Percentiles rank a stretch among this genome's conserved stretches.
These are phyloP conservation scores for Spiraea crenata DNA, from an alignment of 331 rosid species.

Conservation along the genomic window DNA sequence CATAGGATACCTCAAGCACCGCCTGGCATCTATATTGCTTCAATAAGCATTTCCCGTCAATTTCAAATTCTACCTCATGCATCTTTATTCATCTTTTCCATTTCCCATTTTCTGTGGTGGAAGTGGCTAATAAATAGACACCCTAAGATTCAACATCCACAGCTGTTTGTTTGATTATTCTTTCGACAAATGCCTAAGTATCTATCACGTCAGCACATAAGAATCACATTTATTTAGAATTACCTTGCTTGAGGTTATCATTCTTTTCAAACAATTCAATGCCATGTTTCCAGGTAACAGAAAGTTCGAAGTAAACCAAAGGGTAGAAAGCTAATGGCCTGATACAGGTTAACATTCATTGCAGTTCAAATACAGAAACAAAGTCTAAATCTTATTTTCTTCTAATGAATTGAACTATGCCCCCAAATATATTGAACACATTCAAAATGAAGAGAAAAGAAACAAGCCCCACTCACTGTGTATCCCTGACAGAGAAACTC, in stretches of 20 bases:
- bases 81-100: no score
- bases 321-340: not conserved
- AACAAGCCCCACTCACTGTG: slow-evolving; percentile 51
- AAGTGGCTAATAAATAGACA: no score
- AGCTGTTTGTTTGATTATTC: not conserved
- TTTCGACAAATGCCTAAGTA: not conserved
- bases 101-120: no score
- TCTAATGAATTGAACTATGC: not conserved
- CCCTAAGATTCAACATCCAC: not conserved
- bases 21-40: no score
- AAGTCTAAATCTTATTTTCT: not conserved
- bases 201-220: no score
- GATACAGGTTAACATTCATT: not conserved
- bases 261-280: no score
- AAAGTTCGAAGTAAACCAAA: not conserved
- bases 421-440: not conserved
- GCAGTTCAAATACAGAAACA: not conserved
- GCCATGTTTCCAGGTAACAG: no score
- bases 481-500: slow-evolving; percentile 77
- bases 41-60: no score
- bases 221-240: no score
- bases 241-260: no score
- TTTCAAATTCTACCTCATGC: no score
- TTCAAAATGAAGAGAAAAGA: not conserved
- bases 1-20: no score